These are phyloP conservation scores for Didymella keratinophila DNA, from an alignment of 2,329 filamentous ascomycete species.

Conservation along the genomic window DNA sequence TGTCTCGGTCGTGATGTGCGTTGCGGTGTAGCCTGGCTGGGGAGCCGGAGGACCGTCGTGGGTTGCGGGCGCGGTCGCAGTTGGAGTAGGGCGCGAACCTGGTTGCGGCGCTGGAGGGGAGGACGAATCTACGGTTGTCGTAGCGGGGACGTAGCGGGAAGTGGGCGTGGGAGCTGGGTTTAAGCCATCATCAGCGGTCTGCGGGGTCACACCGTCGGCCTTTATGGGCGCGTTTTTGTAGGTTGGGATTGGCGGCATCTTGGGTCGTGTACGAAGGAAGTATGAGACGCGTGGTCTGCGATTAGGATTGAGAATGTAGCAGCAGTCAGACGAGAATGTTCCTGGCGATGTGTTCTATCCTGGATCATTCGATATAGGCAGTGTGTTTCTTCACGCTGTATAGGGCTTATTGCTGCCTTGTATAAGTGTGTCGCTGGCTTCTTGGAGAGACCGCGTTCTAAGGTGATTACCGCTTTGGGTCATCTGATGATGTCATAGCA, in stretches of 20 bases:
- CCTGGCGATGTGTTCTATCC: not conserved
- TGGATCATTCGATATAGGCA: not conserved
- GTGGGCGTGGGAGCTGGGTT: constrained; percentile 48
- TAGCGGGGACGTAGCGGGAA: constrained; percentile 38
- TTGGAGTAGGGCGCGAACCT: constrained; percentile 49
- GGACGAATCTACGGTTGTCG: constrained; percentile 39
- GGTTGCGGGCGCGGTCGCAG: constrained; percentile 24
- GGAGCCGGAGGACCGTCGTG: constrained; percentile 40
- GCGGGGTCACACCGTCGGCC: constrained; percentile 47
- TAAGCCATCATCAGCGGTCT: constrained; percentile 45
- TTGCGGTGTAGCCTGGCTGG: constrained; percentile 48
- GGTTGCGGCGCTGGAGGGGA: constrained; percentile 49
- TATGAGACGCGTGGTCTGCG: not conserved
- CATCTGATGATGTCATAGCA: constrained; percentile 38
- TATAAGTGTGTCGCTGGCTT: constrained; percentile 26
- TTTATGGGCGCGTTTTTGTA: constrained; percentile 59
- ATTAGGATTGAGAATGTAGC: not conserved
- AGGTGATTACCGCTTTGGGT: constrained; percentile 34
- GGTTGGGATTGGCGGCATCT: constrained; percentile 57
- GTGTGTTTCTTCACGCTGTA: not conserved
- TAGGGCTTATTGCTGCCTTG: constrained; percentile 35
- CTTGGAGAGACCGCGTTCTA: constrained; percentile 14
- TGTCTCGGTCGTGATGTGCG: constrained; percentile 44
- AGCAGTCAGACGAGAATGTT: not conserved
- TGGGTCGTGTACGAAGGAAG: constrained; percentile 14